A percentile compares a stretch with the other conserved stretches of the same genome.
phyloP scores from a whole-genome alignment of 345 rosid genomes.

The Eutrema yunnanense region DNA sequence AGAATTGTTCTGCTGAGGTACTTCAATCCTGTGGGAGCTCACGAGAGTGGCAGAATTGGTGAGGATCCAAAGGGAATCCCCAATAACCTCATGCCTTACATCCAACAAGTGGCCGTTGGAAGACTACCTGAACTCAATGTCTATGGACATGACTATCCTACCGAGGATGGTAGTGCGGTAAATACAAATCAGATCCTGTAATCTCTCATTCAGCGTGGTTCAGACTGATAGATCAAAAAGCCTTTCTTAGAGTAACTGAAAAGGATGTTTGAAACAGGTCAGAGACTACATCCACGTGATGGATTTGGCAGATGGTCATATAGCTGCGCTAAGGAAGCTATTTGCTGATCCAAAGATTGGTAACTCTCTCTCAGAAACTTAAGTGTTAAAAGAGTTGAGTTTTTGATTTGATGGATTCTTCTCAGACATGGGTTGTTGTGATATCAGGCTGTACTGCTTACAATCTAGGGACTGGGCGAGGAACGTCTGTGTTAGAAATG shows the following conservation, averaged over 20 bases:
- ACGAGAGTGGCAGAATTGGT: conserved; percentile 85
- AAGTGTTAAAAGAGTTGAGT: background rate
- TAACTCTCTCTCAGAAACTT: background rate
- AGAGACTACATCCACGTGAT: conserved; percentile 92
- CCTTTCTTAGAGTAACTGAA: background rate
- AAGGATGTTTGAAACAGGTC: conserved; percentile 40
- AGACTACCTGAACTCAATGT: conserved; percentile 81
- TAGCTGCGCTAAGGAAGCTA: conserved; percentile 77
- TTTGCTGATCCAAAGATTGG: conserved; percentile 53
- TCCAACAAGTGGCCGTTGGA: conserved; percentile 94
- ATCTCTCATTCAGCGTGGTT: background rate
- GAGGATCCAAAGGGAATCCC: conserved; percentile 96
- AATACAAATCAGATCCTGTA: conserved; percentile 1
- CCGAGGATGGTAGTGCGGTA: conserved; percentile 88
- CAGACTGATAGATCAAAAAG: background rate
- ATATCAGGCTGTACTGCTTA: conserved; percentile 66
- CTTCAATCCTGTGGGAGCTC: conserved; percentile 95
- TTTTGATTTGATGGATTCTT: background rate
- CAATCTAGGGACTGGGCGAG: conserved; percentile 79
- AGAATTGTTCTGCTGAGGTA: conserved; percentile 74
- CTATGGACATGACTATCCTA: conserved; percentile 84
- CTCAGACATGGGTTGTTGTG: conserved; percentile 11
- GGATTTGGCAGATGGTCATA: conserved; percentile 95
- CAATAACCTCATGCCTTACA: conserved; percentile 89
- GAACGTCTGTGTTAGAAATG: conserved; percentile 87